Conservation (phyloP, 257 asterid species). For the Fraxinus quadrangulata region DNA sequence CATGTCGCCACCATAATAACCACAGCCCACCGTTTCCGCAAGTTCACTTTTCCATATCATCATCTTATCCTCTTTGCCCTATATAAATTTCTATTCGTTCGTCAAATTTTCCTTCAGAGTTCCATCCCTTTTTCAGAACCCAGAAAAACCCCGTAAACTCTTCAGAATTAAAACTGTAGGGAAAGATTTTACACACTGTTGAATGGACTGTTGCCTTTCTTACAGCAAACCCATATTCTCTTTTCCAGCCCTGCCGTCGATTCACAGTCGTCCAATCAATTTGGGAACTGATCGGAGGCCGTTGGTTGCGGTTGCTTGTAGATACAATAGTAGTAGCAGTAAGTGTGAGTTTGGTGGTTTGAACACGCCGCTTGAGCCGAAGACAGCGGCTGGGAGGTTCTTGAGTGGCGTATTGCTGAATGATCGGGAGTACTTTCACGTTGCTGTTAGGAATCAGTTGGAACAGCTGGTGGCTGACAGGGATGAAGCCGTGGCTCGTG, state of each 20-base stretch:
- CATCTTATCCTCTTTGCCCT: not conserved
- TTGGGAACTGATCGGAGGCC: constrained; percentile 25
- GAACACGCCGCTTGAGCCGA: constrained; percentile 73
- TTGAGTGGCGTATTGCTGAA: constrained; percentile 61
- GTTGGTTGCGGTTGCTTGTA: constrained; percentile 32
- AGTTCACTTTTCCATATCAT: not conserved
- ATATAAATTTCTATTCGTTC: not conserved
- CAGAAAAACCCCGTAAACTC: not conserved
- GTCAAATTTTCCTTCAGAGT: not conserved
- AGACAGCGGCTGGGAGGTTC: constrained; percentile 62
- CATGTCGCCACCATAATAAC: constrained; percentile 16
- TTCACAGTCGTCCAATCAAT: constrained; percentile 27
- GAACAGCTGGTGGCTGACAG: constrained; percentile 54
- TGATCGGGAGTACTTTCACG: constrained; percentile 51
- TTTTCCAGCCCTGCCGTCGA: constrained; percentile 34
- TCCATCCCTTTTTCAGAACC: not conserved
- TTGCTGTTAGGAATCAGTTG: constrained; percentile 53
- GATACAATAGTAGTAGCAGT: constrained; percentile 21
- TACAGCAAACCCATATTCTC: constrained; percentile 28
- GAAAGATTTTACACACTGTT: constrained; percentile 21
- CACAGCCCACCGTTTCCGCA: constrained; percentile 9
- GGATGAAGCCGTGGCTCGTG: constrained; percentile 58
- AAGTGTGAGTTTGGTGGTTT: constrained; percentile 58
- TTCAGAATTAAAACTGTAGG: not conserved
- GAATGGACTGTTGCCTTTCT: constrained; percentile 70